Evolutionary conservation across 805 yeast genomes (phyloP).

Genomic region (Clavispora carvajalis): DNA sequence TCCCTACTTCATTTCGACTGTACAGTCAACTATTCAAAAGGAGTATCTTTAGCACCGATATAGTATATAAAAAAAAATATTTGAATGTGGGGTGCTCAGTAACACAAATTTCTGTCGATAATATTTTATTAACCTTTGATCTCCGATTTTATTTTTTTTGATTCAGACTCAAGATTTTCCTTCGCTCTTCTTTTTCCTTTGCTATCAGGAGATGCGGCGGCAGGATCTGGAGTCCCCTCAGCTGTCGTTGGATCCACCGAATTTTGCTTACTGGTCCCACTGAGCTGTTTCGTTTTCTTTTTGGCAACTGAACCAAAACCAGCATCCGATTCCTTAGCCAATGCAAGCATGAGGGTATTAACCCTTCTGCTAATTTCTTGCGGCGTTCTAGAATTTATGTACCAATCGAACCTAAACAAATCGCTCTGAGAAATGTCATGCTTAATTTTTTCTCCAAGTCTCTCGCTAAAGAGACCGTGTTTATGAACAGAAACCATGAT

Average conservation of each 20-base stretch:
- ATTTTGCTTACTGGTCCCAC: slow-evolving; percentile 24
- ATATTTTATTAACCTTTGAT: not conserved
- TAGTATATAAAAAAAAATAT: not conserved
- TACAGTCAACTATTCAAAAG: slow-evolving; percentile 36
- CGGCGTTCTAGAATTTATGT: slow-evolving; percentile 61
- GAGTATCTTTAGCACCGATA: slow-evolving; percentile 22
- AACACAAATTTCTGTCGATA: too few species aligned
- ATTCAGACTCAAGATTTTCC: not conserved
- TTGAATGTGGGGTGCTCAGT: too few species aligned
- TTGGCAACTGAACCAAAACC: slow-evolving; percentile 59
- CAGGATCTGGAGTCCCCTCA: slow-evolving; percentile 11
- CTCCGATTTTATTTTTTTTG: slow-evolving; percentile 8
- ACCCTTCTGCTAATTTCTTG: slow-evolving; percentile 69
- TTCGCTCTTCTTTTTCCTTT: slow-evolving; percentile 1
- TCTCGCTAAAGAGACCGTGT: slow-evolving; percentile 56
- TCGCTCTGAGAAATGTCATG: slow-evolving; percentile 57
- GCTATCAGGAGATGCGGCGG: slow-evolving; percentile 1
- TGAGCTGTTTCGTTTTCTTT: slow-evolving; percentile 25
- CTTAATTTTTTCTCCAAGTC: slow-evolving; percentile 58
- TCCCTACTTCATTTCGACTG: slow-evolving; percentile 71
- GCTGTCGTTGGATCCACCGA: slow-evolving; percentile 32
- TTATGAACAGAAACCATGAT: slow-evolving; percentile 56
- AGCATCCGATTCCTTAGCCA: slow-evolving; percentile 59
- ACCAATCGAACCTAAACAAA: slow-evolving; percentile 70
- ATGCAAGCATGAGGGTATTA: slow-evolving; percentile 59